Percentiles rank a stretch among this genome's conserved stretches.
phyloP scores from a whole-genome alignment of 805 yeast genomes.

The Blastobotrys terrestris region DNA sequence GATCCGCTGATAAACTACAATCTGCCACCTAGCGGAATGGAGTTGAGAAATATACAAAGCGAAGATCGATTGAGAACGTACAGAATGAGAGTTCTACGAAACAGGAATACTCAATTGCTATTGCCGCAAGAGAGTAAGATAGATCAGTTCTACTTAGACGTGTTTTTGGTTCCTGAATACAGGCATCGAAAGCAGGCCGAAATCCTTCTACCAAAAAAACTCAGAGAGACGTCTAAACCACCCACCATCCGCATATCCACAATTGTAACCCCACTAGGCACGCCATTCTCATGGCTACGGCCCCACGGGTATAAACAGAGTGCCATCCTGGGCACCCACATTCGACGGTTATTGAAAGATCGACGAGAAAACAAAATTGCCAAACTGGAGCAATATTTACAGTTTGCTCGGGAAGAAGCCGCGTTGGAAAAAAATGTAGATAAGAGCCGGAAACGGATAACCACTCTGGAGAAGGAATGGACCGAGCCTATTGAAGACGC shows the following conservation, averaged over 20 bases:
- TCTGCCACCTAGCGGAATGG: neutral
- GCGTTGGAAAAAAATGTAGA: conserved; percentile 4
- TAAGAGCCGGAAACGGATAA: neutral
- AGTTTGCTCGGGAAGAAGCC: conserved; percentile 6
- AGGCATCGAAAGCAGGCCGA: neutral
- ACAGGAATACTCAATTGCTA: neutral
- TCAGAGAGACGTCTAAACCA: neutral
- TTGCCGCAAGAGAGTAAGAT: neutral
- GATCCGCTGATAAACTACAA: neutral
- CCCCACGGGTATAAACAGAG: neutral
- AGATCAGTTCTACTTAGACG: conserved; percentile 6
- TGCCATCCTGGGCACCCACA: neutral
- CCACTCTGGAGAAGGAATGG: conserved; percentile 3
- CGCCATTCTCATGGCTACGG: neutral
- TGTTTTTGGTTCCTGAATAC: conserved; percentile 7
- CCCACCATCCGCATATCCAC: neutral
- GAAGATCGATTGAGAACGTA: neutral
- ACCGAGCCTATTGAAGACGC: conserved; percentile 2
- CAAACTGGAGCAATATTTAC: conserved; percentile 1
- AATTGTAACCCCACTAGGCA: conserved; percentile 4
- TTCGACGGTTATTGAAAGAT: neutral
- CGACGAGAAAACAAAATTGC: neutral
- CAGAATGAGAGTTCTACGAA: neutral
- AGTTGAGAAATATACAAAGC: neutral
- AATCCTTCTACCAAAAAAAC: neutral